These are phyloP conservation scores for Sclerotiophoma versabilis DNA, from an alignment of 2,329 filamentous ascomycete species.

Conservation along the genomic window DNA sequence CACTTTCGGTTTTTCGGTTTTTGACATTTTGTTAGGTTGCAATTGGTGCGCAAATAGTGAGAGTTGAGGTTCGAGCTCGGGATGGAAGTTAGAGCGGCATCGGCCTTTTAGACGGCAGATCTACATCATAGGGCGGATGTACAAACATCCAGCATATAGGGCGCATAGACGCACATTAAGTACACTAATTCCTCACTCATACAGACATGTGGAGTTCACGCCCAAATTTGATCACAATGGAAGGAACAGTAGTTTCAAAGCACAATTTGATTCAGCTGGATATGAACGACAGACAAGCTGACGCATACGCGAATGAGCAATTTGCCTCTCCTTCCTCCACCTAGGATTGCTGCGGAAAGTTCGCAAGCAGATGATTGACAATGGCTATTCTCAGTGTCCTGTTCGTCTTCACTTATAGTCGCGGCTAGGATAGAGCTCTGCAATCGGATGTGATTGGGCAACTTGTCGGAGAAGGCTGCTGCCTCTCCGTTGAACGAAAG, in stretches of 20 bases:
- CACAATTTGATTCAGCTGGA: constrained; percentile 36
- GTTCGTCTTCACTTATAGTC: constrained; percentile 19
- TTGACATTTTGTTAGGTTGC: constrained; percentile 17
- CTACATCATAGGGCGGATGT: constrained; percentile 13
- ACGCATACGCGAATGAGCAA: constrained; percentile 31
- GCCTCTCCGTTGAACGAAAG: constrained; percentile 48
- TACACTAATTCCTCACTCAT: background rate
- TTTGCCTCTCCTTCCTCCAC: constrained; percentile 32
- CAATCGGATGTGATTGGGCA: constrained; percentile 25
- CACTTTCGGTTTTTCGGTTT: constrained; percentile 42
- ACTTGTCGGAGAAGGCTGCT: constrained; percentile 27
- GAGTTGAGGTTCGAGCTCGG: constrained; percentile 1
- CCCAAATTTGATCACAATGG: background rate
- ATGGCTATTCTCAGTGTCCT: constrained; percentile 29
- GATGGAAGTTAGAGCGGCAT: constrained; percentile 18
- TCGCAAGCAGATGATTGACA: constrained; percentile 39
- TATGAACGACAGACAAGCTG: constrained; percentile 41
- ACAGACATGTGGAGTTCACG: too few relatives aligned
- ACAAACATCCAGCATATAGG: constrained; percentile 3
- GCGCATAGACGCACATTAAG: background rate
- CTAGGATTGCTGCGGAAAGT: constrained; percentile 32
- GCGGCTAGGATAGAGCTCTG: constrained; percentile 26
- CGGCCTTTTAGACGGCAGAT: constrained; percentile 14
- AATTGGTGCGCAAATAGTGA: constrained; percentile 1
- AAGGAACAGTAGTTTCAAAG: background rate